Conservation (phyloP, 1,284 basidiomycete genomes). For the Naganishia sp. region DNA sequence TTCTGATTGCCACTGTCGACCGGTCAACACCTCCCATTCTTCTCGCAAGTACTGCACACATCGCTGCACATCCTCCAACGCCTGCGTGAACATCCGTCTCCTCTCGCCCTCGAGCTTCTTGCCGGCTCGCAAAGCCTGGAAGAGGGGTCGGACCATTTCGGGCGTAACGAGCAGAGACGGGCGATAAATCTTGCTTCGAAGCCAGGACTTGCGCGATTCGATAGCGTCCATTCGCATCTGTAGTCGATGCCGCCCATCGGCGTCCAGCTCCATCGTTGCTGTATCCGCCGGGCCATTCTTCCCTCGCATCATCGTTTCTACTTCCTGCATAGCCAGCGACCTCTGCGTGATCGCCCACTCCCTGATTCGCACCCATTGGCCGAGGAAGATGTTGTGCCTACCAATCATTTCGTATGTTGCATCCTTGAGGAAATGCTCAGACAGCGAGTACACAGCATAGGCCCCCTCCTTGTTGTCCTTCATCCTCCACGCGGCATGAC, state of each 20-base stretch:
- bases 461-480: slow-evolving; percentile 3
- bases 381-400: slow-evolving; percentile 19
- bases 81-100: slow-evolving; percentile 1
- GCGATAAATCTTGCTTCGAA: slow-evolving; percentile 24
- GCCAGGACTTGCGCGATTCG: slow-evolving; percentile 22
- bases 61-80: slow-evolving; percentile 1
- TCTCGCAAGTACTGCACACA: slow-evolving; percentile 15
- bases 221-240: slow-evolving; percentile 1
- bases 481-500: slow-evolving; percentile 23
- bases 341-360: slow-evolving; percentile 15
- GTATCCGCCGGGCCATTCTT: background rate
- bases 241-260: background rate
- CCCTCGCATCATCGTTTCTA: slow-evolving; percentile 5
- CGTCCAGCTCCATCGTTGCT: background rate
- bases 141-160: slow-evolving; percentile 16
- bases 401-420: slow-evolving; percentile 24
- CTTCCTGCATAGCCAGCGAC: background rate
- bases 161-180: slow-evolving; percentile 14
- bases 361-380: slow-evolving; percentile 23
- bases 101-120: slow-evolving; percentile 5
- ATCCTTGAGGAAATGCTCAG: slow-evolving; percentile 21
- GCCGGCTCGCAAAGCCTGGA: slow-evolving; percentile 8
- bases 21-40: slow-evolving; percentile 29
- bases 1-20: slow-evolving; percentile 13
- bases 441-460: slow-evolving; percentile 5